A percentile compares a stretch with the other conserved stretches of the same genome.
These are phyloP conservation scores for Tothia fuscella DNA, from an alignment of 2,329 filamentous ascomycete species.

Conservation along the genomic window DNA sequence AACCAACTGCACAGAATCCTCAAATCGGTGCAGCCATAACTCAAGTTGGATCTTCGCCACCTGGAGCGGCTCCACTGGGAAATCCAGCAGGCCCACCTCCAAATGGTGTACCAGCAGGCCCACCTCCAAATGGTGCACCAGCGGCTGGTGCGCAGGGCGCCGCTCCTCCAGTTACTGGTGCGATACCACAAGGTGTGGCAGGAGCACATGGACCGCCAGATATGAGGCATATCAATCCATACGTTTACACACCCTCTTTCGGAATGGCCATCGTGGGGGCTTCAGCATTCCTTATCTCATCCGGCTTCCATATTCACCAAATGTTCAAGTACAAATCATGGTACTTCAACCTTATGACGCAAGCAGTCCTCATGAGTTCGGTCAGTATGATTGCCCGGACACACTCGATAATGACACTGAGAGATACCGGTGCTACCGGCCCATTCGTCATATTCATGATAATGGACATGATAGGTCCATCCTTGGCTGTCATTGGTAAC, in stretches of 20 bases:
- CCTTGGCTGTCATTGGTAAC: neutral
- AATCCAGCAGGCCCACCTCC: neutral
- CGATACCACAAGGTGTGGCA: neutral
- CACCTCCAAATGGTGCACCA: neutral
- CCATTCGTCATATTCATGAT: constrained; percentile 4
- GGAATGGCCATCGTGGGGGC: constrained; percentile 2
- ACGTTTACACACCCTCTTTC: constrained; percentile 6
- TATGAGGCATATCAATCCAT: neutral
- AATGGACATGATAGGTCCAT: neutral
- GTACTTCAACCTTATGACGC: constrained; percentile 6
- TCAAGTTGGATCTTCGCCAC: neutral
- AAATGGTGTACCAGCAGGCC: neutral
- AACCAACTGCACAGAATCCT: neutral
- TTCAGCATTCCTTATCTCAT: neutral
- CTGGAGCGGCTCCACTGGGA: neutral
- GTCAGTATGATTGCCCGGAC: neutral
- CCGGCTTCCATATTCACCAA: neutral
- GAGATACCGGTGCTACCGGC: constrained; percentile 5
- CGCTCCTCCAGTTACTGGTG: neutral
- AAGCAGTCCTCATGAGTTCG: neutral
- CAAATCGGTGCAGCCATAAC: neutral
- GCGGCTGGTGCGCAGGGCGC: neutral
- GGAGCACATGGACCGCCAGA: neutral
- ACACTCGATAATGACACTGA: constrained; percentile 3
- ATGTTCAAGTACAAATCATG: constrained; percentile 8